Conservation (phyloP, 78 protist species). For the Dictyostelium citrinum region DNA sequence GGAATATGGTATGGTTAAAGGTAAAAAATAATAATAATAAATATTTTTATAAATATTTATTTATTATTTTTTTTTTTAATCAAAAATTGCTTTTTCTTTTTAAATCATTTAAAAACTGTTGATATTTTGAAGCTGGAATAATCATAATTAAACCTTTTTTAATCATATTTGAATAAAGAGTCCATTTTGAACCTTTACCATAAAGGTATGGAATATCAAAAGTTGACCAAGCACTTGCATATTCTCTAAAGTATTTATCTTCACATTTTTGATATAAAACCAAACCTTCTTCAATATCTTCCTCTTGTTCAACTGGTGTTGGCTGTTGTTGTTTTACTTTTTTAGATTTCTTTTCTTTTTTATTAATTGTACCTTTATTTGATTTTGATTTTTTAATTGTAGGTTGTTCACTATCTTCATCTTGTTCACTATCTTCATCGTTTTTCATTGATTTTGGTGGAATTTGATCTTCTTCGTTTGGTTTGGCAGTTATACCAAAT, state of each 20-base stretch:
- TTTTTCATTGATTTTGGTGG: background rate
- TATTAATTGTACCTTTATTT: background rate
- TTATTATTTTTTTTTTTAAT: background rate
- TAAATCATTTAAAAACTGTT: slow-evolving; percentile 5
- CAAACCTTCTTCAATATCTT: slow-evolving; percentile 8
- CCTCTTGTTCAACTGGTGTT: background rate
- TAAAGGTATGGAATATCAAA: slow-evolving; percentile 60
- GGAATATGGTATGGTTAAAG: background rate
- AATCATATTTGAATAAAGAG: slow-evolving; percentile 8
- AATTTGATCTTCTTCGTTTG: slow-evolving; percentile 1
- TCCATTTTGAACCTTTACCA: slow-evolving; percentile 55
- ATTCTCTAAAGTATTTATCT: slow-evolving; percentile 38
- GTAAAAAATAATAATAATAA: too few species aligned
- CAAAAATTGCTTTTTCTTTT: slow-evolving; percentile 40
- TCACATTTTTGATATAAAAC: slow-evolving; percentile 14
- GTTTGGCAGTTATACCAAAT: slow-evolving; percentile 32
- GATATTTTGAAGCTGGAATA: slow-evolving; percentile 25
- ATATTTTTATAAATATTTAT: background rate
- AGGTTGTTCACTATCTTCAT: background rate
- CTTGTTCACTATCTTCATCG: background rate
- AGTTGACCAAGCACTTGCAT: slow-evolving; percentile 28
- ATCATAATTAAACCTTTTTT: slow-evolving; percentile 60
- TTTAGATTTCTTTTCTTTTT: background rate
- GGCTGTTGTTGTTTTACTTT: background rate
- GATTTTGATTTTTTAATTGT: slow-evolving; percentile 14